Evolutionary conservation across 1,284 basidiomycete species (phyloP).

Genomic region (Schizopora paradoxa): DNA sequence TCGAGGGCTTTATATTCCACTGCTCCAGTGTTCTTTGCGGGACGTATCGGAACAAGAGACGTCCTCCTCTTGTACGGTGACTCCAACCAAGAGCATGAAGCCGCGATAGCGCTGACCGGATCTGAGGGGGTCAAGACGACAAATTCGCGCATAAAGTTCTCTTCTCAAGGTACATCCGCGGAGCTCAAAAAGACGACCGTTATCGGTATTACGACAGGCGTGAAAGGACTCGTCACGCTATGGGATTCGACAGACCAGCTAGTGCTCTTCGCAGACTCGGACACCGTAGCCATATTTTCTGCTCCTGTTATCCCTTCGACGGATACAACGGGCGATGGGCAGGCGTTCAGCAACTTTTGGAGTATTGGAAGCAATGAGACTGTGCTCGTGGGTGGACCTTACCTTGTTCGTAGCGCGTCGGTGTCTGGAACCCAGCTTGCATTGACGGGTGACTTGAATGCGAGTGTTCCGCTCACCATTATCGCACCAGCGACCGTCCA

Average conservation of each 20-base stretch:
- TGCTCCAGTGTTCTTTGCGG: conserved; percentile 54
- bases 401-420: conserved; percentile 40
- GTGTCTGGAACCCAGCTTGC: conserved; percentile 29
- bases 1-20: conserved; percentile 34
- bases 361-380: no score
- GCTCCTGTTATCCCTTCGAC: conserved; percentile 38
- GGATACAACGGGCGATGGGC: conserved; percentile 18
- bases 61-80: conserved; percentile 66
- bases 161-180: conserved; percentile 27
- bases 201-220: conserved; percentile 48
- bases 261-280: conserved; percentile 58
- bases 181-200: conserved; percentile 24
- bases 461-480: conserved; percentile 35
- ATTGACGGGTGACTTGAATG: conserved; percentile 39
- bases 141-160: conserved; percentile 30
- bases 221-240: conserved; percentile 53
- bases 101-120: conserved; percentile 43
- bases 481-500: conserved; percentile 32
- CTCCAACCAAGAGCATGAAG: conserved; percentile 53
- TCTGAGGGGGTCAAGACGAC: conserved; percentile 33
- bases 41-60: conserved; percentile 59
- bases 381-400: conserved; percentile 41
- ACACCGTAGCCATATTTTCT: conserved; percentile 55
- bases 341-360: conserved; percentile 39
- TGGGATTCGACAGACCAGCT: conserved; percentile 64